A percentile compares a stretch with the other conserved stretches of the same genome.
Conservation (phyloP, 805 yeast genomes). For the Scheffersomyces ergatensis region DNA sequence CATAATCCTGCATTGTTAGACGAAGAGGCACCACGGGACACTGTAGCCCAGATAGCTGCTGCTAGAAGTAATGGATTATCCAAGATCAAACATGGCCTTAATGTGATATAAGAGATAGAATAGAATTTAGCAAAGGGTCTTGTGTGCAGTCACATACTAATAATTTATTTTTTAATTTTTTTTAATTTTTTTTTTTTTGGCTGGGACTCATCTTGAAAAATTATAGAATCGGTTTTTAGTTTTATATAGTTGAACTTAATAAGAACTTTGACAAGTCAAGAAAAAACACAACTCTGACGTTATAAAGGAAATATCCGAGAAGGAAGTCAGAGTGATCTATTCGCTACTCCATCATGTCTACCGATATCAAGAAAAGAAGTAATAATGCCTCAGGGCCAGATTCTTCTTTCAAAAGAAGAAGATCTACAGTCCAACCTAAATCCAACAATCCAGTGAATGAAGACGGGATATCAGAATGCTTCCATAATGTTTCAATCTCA, state of each 20-base stretch:
- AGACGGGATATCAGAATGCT: slow-evolving; percentile 64
- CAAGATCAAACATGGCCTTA: slow-evolving; percentile 13
- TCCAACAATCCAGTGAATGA: slow-evolving; percentile 35
- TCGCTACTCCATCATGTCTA: not conserved
- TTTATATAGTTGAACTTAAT: too few relatives aligned
- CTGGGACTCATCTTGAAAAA: slow-evolving; percentile 3
- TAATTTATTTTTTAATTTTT: slow-evolving; percentile 1
- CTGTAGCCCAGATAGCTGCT: not conserved
- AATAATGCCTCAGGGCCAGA: not conserved
- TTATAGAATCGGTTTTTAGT: not conserved
- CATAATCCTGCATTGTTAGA: not conserved
- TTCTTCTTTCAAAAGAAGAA: slow-evolving; percentile 11
- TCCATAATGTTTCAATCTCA: slow-evolving; percentile 55
- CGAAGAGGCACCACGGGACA: not conserved
- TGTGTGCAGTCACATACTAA: not conserved
- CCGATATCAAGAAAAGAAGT: slow-evolving; percentile 7
- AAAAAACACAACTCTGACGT: too few relatives aligned
- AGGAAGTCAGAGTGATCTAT: too few relatives aligned
- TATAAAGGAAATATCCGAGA: too few relatives aligned
- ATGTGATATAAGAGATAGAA: not conserved
- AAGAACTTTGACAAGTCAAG: too few relatives aligned
- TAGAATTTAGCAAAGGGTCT: too few relatives aligned
- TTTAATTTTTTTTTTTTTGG: slow-evolving; percentile 2
- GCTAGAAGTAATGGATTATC: slow-evolving; percentile 11
- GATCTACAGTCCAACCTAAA: slow-evolving; percentile 15